Conservation (phyloP, 768 basidiomycete species). For the Russula foetens region DNA sequence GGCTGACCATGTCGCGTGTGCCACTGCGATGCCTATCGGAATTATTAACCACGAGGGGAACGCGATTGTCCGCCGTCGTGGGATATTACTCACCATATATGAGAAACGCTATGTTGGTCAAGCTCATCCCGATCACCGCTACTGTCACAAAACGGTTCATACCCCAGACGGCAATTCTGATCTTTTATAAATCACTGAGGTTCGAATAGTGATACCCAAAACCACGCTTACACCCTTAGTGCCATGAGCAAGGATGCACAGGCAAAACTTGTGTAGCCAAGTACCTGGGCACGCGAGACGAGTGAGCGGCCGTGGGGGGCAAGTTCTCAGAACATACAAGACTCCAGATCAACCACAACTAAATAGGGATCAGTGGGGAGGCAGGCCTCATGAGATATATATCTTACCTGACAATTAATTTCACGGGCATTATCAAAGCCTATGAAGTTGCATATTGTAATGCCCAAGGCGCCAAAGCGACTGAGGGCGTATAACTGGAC, state of each 20-base stretch:
- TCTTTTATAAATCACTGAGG: neutral
- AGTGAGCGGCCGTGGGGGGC: neutral
- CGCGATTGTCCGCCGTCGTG: neutral
- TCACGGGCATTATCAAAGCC: neutral
- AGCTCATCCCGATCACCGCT: neutral
- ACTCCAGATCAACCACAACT: neutral
- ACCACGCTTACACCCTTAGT: constrained; percentile 2
- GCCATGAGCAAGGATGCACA: constrained; percentile 6
- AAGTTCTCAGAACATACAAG: constrained; percentile 1
- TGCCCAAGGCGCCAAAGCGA: neutral
- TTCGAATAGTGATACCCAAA: neutral
- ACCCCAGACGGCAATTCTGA: constrained; percentile 1
- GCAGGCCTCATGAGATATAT: neutral
- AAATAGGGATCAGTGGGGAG: neutral
- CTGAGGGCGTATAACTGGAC: constrained; percentile 1
- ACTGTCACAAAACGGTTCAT: neutral
- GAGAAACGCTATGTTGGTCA: constrained; percentile 5
- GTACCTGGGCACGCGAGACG: neutral
- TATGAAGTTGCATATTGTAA: neutral
- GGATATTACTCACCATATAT: neutral
- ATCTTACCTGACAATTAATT: constrained; percentile 11
- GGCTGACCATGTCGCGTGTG: neutral
- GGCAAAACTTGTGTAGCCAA: neutral
- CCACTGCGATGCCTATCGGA: neutral
- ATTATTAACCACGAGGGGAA: neutral